These are phyloP conservation scores for Metschnikowia hibisci DNA, from an alignment of 805 yeast species.

Conservation along the genomic window DNA sequence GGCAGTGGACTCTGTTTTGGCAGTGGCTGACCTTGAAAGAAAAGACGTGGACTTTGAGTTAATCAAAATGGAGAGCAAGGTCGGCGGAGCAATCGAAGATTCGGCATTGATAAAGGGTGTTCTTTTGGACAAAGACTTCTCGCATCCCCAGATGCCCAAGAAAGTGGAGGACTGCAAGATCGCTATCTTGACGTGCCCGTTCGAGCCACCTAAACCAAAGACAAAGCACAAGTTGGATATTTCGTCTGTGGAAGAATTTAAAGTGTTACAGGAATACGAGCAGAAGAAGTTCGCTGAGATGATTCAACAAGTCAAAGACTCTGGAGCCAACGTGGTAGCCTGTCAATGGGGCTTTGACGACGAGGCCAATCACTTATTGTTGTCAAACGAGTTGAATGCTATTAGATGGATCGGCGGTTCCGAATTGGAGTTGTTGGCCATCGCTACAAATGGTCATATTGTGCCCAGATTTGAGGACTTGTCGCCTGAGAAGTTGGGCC, in stretches of 20 bases:
- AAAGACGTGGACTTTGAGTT: constrained; percentile 96
- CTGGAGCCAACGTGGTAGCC: constrained; percentile 94
- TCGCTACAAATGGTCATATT: constrained; percentile 95
- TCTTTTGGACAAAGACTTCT: constrained; percentile 90
- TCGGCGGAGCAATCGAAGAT: constrained; percentile 90
- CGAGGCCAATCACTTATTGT: constrained; percentile 90
- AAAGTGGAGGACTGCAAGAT: constrained; percentile 71
- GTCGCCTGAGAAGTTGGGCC: constrained; percentile 74
- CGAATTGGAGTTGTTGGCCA: constrained; percentile 91
- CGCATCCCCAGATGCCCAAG: constrained; percentile 98
- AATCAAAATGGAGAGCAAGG: constrained; percentile 91
- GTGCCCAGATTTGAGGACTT: constrained; percentile 97
- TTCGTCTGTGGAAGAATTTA: constrained; percentile 89
- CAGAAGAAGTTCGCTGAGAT: constrained; percentile 85
- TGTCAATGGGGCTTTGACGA: constrained; percentile 99
- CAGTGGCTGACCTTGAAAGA: constrained; percentile 88
- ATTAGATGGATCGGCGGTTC: constrained; percentile 99
- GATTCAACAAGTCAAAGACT: constrained; percentile 78
- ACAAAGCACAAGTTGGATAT: constrained; percentile 96
- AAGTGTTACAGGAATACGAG: constrained; percentile 86
- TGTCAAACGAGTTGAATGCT: constrained; percentile 88
- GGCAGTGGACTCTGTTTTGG: constrained; percentile 94
- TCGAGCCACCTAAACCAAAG: constrained; percentile 99
- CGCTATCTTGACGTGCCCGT: constrained; percentile 96
- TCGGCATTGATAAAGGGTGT: constrained; percentile 87